Evolutionary conservation across 208 protist species (phyloP).

Genomic region (Crithidia sp.): DNA sequence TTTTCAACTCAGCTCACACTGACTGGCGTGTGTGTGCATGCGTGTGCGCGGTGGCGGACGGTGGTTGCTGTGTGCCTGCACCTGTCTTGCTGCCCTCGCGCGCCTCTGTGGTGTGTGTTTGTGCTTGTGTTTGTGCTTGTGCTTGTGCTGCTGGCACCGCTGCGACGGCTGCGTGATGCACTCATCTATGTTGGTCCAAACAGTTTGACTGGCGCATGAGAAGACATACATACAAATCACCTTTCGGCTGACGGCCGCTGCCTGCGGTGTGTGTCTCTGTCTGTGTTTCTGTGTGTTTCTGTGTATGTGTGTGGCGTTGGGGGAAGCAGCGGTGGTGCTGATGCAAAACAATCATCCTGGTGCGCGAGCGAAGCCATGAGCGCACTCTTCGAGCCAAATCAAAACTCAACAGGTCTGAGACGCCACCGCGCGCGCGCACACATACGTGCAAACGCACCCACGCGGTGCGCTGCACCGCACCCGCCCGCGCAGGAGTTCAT

Average conservation of each 20-base stretch:
- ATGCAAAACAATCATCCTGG: conserved; percentile 21
- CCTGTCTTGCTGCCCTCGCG: neutral
- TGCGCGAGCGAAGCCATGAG: conserved; percentile 35
- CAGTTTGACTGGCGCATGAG: conserved; percentile 32
- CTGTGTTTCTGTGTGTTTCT: neutral
- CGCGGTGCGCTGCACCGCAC: neutral
- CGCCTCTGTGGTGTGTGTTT: neutral
- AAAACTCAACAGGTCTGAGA: conserved; percentile 37
- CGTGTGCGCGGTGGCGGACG: too few relatives aligned
- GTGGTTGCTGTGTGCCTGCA: too few relatives aligned
- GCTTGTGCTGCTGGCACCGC: too few relatives aligned
- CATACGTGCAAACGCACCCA: too few relatives aligned
- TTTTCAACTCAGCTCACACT: too few relatives aligned
- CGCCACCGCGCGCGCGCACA: neutral
- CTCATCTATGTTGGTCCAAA: conserved; percentile 36
- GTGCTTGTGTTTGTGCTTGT: too few relatives aligned
- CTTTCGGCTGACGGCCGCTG: conserved; percentile 27
- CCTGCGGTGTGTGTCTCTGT: neutral
- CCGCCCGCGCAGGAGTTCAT: conserved; percentile 20
- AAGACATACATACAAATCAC: conserved; percentile 35
- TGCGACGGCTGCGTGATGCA: conserved; percentile 23
- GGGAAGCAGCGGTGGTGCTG: conserved; percentile 12
- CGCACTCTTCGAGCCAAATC: conserved; percentile 33
- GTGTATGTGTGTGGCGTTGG: neutral
- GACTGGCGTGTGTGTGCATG: too few relatives aligned